phyloP scores from a whole-genome alignment of 2,329 filamentous ascomycete genomes.

The Colletotrichum sp. region DNA sequence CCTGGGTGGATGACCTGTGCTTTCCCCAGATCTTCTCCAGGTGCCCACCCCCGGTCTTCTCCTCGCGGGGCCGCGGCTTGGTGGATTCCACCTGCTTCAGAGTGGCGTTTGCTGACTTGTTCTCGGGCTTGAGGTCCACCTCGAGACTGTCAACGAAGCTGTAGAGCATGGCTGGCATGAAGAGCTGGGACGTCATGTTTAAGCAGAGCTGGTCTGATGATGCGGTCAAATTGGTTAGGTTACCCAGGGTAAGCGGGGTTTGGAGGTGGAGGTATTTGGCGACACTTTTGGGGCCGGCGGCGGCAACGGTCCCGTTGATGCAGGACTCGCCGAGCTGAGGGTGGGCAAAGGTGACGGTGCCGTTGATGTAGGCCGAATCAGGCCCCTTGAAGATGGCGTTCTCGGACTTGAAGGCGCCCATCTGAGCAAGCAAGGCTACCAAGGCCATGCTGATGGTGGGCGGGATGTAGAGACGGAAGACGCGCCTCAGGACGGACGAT shows the following conservation, averaged over 20 bases:
- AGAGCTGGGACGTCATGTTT: slow-evolving; percentile 31
- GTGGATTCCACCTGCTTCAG: neutral
- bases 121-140: neutral
- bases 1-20: neutral
- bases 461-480: slow-evolving; percentile 44
- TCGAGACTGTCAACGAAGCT: slow-evolving; percentile 23
- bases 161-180: slow-evolving; percentile 35
- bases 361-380: slow-evolving; percentile 44
- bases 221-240: slow-evolving; percentile 28
- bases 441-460: slow-evolving; percentile 45
- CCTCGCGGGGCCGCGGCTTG: neutral
- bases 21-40: slow-evolving; percentile 2
- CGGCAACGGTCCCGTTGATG: slow-evolving; percentile 30
- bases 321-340: slow-evolving; percentile 24
- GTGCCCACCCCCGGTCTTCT: neutral
- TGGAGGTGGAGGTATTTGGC: slow-evolving; percentile 32
- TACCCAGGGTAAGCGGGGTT: slow-evolving; percentile 31
- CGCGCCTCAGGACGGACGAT: slow-evolving; percentile 40
- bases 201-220: slow-evolving; percentile 35
- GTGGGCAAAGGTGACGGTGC: slow-evolving; percentile 32
- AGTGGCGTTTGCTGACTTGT: neutral
- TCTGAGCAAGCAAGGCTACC: slow-evolving; percentile 41
- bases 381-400: slow-evolving; percentile 38
- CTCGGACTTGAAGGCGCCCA: slow-evolving; percentile 40
- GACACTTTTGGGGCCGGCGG: slow-evolving; percentile 29